A percentile compares a stretch with the other conserved stretches of the same genome.
These are phyloP conservation scores for Lasiodiplodia gonubiensis DNA, from an alignment of 2,329 filamentous ascomycete species.

Conservation along the genomic window DNA sequence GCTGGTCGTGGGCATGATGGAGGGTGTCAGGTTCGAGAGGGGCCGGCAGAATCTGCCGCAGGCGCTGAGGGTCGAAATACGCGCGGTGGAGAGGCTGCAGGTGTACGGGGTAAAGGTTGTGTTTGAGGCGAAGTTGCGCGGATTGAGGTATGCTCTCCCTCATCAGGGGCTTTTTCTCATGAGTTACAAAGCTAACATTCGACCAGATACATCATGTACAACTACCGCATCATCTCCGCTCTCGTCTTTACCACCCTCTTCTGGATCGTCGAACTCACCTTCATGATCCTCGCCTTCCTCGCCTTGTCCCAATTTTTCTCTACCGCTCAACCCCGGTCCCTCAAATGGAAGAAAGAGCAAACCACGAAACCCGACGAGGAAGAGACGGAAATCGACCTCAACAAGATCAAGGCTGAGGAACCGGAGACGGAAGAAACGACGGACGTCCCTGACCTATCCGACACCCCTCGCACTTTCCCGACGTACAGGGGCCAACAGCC, in stretches of 20 bases:
- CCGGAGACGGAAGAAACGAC: slow-evolving; percentile 33
- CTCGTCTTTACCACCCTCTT: slow-evolving; percentile 72
- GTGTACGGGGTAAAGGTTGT: slow-evolving; percentile 73
- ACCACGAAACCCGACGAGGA: slow-evolving; percentile 32
- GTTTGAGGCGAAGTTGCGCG: slow-evolving; percentile 76
- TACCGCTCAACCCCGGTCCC: not conserved
- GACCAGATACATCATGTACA: slow-evolving; percentile 82
- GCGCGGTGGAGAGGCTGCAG: slow-evolving; percentile 72
- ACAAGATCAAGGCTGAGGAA: slow-evolving; percentile 32
- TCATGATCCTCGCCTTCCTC: slow-evolving; percentile 70
- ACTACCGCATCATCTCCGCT: slow-evolving; percentile 74
- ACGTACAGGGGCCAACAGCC: slow-evolving; percentile 52
- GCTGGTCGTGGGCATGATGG: slow-evolving; percentile 73
- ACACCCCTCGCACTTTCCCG: slow-evolving; percentile 57
- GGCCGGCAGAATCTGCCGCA: slow-evolving; percentile 61
- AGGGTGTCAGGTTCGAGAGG: slow-evolving; percentile 69
- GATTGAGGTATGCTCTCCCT: slow-evolving; percentile 60
- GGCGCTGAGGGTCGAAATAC: slow-evolving; percentile 68
- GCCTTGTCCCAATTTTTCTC: slow-evolving; percentile 54
- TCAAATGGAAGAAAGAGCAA: slow-evolving; percentile 31
- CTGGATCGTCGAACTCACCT: slow-evolving; percentile 76
- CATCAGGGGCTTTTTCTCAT: not conserved
- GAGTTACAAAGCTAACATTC: not conserved
- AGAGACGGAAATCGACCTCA: slow-evolving; percentile 29
- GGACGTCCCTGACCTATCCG: slow-evolving; percentile 45